A percentile compares a stretch with the other conserved stretches of the same genome.
Evolutionary conservation across 2,329 filamentous ascomycete species (phyloP).

Genomic region (Colletotrichum higginsianum): DNA sequence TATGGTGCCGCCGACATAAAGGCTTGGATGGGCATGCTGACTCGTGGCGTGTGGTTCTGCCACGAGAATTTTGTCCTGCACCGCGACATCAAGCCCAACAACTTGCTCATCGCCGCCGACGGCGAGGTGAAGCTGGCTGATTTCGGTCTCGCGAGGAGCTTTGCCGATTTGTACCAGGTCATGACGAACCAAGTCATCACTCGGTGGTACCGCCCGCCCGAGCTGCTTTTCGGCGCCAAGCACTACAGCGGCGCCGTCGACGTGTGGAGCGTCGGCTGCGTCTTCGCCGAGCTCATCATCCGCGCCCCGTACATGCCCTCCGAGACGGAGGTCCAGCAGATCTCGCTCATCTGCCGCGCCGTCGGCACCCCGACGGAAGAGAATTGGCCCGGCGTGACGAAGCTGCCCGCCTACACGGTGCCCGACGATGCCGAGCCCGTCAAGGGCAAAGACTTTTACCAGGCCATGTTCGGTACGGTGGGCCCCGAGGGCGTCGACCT

Average conservation of each 20-base stretch:
- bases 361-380: conserved; percentile 94
- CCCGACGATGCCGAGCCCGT: conserved; percentile 72
- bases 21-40: conserved; percentile 98
- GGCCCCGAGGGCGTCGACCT: conserved; percentile 89
- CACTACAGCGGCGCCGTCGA: conserved; percentile 95
- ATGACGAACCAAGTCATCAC: conserved; percentile 99
- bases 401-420: conserved; percentile 84
- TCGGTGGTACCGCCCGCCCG: conserved; percentile 94
- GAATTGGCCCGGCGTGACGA: conserved; percentile 93
- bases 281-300: conserved; percentile 92
- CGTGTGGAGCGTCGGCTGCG: conserved; percentile 92
- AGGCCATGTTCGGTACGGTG: conserved; percentile 82
- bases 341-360: conserved; percentile 85
- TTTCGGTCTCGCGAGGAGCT: conserved; percentile 93
- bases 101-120: conserved; percentile 92
- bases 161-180: conserved; percentile 86
- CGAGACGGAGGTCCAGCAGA: conserved; percentile 88
- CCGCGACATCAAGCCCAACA: conserved; percentile 99
- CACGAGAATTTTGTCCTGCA: conserved; percentile 95
- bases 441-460: conserved; percentile 80
- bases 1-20: conserved; percentile 95
- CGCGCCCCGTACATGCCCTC: conserved; percentile 88
- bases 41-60: conserved; percentile 93
- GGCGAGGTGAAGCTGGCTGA: conserved; percentile 96
- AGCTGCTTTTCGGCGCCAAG: conserved; percentile 90